phyloP scores from a whole-genome alignment of 345 rosid genomes.

The Euphorbia lathyris region DNA sequence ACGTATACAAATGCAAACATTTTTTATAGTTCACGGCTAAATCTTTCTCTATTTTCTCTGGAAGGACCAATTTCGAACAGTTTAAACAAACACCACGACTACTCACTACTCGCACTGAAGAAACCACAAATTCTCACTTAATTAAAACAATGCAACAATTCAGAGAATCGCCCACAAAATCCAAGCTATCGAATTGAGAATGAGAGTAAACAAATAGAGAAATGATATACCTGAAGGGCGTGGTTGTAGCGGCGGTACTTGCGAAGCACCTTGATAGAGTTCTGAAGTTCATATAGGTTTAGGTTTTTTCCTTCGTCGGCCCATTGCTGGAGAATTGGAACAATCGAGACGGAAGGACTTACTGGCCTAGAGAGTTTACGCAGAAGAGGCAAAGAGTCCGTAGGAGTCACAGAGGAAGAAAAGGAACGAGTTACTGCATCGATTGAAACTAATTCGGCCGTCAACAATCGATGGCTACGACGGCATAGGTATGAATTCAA shows the following conservation, averaged over 20 bases:
- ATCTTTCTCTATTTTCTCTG: no score
- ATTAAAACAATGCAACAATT: no score
- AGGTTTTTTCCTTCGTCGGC: constrained; percentile 14
- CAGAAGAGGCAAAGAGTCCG: not conserved
- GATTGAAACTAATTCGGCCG: not conserved
- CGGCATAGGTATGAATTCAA: not conserved
- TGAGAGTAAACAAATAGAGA: no score
- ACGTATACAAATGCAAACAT: no score
- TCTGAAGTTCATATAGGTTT: constrained; percentile 1
- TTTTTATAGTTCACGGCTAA: no score
- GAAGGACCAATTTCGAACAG: no score
- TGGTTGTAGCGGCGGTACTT: constrained; percentile 16
- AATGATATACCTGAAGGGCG: not conserved
- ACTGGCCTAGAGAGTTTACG: not conserved
- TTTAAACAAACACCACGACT: no score
- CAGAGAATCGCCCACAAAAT: no score
- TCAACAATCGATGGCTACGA: not conserved
- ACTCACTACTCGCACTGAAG: no score
- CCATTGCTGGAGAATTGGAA: constrained; percentile 31
- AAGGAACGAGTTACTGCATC: not conserved
- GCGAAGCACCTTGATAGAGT: not conserved
- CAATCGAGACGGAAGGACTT: constrained; percentile 20
- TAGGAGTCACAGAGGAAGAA: not conserved
- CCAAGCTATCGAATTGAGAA: no score
- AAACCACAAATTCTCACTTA: no score